These are phyloP conservation scores for Mrakia blollopis DNA, from an alignment of 768 basidiomycete species.

Conservation along the genomic window DNA sequence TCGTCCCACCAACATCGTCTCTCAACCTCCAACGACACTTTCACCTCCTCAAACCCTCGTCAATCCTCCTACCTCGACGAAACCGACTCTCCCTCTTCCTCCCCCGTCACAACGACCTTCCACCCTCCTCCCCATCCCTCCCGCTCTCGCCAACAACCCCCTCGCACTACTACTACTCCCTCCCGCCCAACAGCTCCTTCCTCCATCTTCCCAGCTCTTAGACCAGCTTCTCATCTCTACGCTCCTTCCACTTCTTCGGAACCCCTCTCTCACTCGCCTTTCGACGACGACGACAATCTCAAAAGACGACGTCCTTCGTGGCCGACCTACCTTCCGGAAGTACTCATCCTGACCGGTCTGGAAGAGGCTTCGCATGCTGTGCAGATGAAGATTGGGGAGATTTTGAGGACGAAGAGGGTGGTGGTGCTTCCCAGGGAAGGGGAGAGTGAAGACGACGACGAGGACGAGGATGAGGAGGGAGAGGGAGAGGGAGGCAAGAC, in stretches of 20 bases:
- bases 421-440: background rate
- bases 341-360: background rate
- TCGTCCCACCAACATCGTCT: background rate
- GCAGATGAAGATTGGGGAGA: conserved; percentile 3
- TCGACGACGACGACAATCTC: background rate
- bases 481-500: background rate
- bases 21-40: background rate
- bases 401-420: background rate
- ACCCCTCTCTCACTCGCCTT: background rate
- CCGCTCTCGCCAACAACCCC: background rate
- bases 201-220: conserved; percentile 6
- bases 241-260: background rate
- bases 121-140: background rate
- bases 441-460: background rate
- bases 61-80: no score
- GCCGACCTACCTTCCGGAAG: background rate
- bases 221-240: conserved; percentile 4
- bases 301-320: background rate
- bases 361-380: background rate
- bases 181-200: background rate
- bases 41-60: background rate
- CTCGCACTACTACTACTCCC: no score
- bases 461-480: background rate
- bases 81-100: background rate
- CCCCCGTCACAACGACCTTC: no score